These are phyloP conservation scores for Irpex lacteus DNA, from an alignment of 1,284 basidiomycete genomes.

Conservation along the genomic window DNA sequence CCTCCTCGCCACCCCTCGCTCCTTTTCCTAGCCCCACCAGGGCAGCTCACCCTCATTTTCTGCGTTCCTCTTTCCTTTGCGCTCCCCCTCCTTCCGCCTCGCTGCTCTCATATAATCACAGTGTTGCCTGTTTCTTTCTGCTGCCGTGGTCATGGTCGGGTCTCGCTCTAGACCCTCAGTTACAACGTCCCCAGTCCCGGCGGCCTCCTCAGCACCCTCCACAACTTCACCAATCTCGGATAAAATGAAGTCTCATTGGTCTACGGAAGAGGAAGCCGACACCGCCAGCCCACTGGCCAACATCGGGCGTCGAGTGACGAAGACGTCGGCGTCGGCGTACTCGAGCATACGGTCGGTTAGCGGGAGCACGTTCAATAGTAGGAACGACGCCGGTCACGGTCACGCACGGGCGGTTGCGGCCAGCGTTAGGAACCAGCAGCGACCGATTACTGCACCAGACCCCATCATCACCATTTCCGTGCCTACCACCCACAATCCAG, in stretches of 20 bases:
- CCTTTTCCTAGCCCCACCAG: background rate
- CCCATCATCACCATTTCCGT: constrained; percentile 33
- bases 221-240: constrained; percentile 11
- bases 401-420: constrained; percentile 9
- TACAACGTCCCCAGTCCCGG: background rate
- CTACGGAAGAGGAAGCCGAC: constrained; percentile 13
- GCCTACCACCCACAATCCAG: constrained; percentile 11
- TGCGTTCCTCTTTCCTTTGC: background rate
- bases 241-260: constrained; percentile 9
- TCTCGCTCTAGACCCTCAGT: constrained; percentile 5
- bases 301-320: constrained; percentile 10
- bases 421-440: constrained; percentile 18
- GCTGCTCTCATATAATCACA: background rate
- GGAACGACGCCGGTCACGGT: constrained; percentile 3
- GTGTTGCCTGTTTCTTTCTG: background rate
- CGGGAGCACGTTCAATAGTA: constrained; percentile 8
- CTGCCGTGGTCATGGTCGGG: background rate
- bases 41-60: constrained; percentile 5
- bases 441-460: constrained; percentile 31
- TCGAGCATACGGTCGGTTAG: constrained; percentile 9
- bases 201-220: background rate
- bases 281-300: constrained; percentile 10
- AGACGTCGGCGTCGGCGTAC: constrained; percentile 10
- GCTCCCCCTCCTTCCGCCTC: constrained; percentile 1
- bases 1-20: background rate